Evolutionary conservation across 257 asterid genomes (phyloP).

Genomic region (Apocynum venetum): DNA sequence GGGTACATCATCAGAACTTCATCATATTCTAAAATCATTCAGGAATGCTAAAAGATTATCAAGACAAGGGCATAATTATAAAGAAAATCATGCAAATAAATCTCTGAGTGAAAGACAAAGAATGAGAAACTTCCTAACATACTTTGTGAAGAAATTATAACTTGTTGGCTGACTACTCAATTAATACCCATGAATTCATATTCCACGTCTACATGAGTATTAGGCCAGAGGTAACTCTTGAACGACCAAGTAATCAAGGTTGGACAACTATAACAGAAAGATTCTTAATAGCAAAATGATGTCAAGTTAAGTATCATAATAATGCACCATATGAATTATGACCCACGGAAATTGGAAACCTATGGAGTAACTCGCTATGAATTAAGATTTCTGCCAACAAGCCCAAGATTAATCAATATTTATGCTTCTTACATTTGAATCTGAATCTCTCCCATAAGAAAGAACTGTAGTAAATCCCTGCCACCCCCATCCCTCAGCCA

Average conservation of each 20-base stretch:
- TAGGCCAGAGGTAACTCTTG: background rate
- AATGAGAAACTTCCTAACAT: background rate
- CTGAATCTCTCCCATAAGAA: background rate
- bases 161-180: background rate
- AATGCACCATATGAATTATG: background rate
- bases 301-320: background rate
- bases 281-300: background rate
- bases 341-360: no score
- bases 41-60: slow-evolving; percentile 5
- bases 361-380: no score
- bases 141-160: background rate
- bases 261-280: background rate
- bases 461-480: no score
- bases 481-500: no score
- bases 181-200: no score
- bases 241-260: background rate
- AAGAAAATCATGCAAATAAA: background rate
- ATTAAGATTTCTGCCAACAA: no score
- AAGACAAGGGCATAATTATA: background rate
- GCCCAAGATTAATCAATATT: no score
- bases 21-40: background rate
- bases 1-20: background rate
- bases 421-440: background rate
- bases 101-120: background rate
- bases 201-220: no score